phyloP scores from a whole-genome alignment of 139 green algal species.

The Deuterostichococcus epilithicus region DNA sequence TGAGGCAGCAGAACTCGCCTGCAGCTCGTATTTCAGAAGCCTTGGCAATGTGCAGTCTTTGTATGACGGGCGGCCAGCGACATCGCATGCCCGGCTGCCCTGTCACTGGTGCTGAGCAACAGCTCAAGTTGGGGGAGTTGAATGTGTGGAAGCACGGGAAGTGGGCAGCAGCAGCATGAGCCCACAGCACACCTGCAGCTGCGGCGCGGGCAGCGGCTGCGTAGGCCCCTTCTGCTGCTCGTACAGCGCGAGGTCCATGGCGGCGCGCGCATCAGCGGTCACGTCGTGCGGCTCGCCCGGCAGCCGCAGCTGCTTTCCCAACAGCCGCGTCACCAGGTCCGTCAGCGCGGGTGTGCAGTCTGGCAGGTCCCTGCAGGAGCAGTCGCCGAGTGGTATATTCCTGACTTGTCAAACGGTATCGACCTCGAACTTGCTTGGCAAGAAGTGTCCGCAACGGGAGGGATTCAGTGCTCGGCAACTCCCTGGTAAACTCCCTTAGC shows the following conservation, averaged over 20 bases:
- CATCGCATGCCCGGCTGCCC: too few relatives aligned
- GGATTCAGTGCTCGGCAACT: neutral
- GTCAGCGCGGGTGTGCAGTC: slow-evolving; percentile 39
- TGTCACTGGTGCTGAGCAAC: too few relatives aligned
- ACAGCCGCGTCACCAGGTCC: slow-evolving; percentile 38
- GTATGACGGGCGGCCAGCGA: neutral
- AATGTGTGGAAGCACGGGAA: neutral
- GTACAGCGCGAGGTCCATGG: slow-evolving; percentile 48
- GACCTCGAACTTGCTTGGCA: neutral
- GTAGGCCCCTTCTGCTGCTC: slow-evolving; percentile 27
- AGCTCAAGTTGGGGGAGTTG: too few relatives aligned
- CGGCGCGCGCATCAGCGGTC: slow-evolving; percentile 43
- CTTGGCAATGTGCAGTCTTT: neutral
- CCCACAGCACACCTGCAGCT: slow-evolving; percentile 21
- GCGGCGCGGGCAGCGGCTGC: slow-evolving; percentile 23
- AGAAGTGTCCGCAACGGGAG: neutral
- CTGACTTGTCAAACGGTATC: neutral
- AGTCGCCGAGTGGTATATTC: neutral
- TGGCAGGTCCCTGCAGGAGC: slow-evolving; percentile 27
- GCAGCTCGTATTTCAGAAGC: neutral
- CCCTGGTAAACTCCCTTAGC: neutral
- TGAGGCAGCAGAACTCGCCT: too few relatives aligned
- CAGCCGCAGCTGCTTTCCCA: slow-evolving; percentile 13
- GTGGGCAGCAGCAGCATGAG: neutral
- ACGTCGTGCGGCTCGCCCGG: slow-evolving; percentile 43